phyloP scores from a whole-genome alignment of 2,329 filamentous ascomycete genomes.

The Aciculosporium take region DNA sequence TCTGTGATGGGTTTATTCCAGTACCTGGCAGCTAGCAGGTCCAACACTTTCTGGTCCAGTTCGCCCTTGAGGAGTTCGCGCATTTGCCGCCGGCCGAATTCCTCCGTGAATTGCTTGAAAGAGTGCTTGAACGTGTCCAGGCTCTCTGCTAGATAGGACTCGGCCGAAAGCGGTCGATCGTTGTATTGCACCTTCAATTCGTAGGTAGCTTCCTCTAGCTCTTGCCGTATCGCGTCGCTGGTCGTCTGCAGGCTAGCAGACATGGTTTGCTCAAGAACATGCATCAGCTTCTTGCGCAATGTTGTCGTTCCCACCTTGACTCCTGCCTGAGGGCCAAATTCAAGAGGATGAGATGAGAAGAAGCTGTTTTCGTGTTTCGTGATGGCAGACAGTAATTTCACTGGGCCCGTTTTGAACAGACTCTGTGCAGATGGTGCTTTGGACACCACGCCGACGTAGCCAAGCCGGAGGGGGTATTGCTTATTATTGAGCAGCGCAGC shows the following conservation, averaged over 20 bases:
- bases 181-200: conserved; percentile 99
- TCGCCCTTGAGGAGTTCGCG: conserved; percentile 80
- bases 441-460: conserved; percentile 90
- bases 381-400: conserved; percentile 69
- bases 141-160: conserved; percentile 91
- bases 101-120: conserved; percentile 85
- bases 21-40: conserved; percentile 82
- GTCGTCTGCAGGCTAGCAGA: conserved; percentile 79
- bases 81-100: conserved; percentile 81
- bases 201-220: conserved; percentile 91
- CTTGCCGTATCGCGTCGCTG: conserved; percentile 81
- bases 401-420: conserved; percentile 70
- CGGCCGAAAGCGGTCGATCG: conserved; percentile 82
- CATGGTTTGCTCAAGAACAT: conserved; percentile 94
- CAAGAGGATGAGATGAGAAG: conserved; percentile 68
- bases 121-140: conserved; percentile 95
- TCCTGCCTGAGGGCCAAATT: conserved; percentile 62
- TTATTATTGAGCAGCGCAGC: conserved; percentile 67
- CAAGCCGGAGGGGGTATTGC: conserved; percentile 88
- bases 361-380: conserved; percentile 76
- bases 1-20: conserved; percentile 95
- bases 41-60: conserved; percentile 86
- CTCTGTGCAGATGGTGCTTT: conserved; percentile 56
- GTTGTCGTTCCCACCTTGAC: conserved; percentile 72
- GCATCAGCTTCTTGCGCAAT: conserved; percentile 90